Percentiles rank a stretch among this genome's conserved stretches.
phyloP scores from a whole-genome alignment of 148 eudicot species.

The Chenopodium suecicum region DNA sequence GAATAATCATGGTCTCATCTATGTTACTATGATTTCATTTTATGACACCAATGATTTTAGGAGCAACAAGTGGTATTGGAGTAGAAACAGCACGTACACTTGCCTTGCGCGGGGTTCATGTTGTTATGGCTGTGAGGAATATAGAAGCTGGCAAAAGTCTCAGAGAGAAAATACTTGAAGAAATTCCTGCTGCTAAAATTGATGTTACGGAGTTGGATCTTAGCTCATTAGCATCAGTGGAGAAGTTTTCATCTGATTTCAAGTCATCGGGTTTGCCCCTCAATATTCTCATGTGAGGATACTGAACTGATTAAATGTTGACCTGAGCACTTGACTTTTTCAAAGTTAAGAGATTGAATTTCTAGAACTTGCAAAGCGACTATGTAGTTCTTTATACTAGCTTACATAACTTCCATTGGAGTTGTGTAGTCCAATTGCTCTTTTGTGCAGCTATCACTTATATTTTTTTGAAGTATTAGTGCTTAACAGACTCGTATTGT shows the following conservation, averaged over 20 bases:
- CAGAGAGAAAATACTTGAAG: conserved; percentile 57
- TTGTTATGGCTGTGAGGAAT: conserved; percentile 88
- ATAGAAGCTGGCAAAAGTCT: conserved; percentile 53
- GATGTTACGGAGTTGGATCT: conserved; percentile 91
- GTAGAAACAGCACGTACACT: conserved; percentile 73
- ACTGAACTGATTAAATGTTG: neutral
- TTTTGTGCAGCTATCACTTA: neutral
- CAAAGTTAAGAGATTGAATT: neutral
- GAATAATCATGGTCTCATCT: neutral
- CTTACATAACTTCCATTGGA: conserved; percentile 2
- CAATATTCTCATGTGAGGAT: conserved; percentile 79
- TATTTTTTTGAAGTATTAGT: neutral
- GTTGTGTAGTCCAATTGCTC: neutral
- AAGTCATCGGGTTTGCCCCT: conserved; percentile 58
- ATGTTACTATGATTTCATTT: neutral
- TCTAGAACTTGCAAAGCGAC: neutral
- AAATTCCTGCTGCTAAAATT: conserved; percentile 68
- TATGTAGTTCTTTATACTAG: neutral
- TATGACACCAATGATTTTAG: conserved; percentile 40
- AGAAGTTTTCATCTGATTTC: conserved; percentile 72
- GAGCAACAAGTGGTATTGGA: conserved; percentile 92
- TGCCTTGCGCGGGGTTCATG: conserved; percentile 68
- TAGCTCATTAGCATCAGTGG: conserved; percentile 65
- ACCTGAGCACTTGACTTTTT: neutral
- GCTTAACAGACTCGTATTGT: conserved; percentile 8